These are phyloP conservation scores for Silene coronaria DNA, from an alignment of 179 eudicot genomes.

Conservation along the genomic window DNA sequence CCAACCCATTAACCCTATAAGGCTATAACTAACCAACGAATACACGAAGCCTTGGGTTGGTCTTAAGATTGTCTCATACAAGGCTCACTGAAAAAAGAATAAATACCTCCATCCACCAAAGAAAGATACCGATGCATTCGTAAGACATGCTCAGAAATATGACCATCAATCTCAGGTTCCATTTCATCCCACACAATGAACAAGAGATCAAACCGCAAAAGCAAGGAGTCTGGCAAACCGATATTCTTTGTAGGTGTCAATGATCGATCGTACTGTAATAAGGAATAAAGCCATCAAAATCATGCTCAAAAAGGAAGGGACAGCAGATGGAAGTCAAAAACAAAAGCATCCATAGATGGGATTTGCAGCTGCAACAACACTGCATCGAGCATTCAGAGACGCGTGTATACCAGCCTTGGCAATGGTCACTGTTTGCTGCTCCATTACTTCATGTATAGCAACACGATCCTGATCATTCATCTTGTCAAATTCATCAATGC, in stretches of 20 bases:
- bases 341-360: slow-evolving; percentile 57
- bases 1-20: too few species aligned
- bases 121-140: slow-evolving; percentile 95
- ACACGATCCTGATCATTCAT: slow-evolving; percentile 99
- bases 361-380: slow-evolving; percentile 99
- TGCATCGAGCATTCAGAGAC: slow-evolving; percentile 96
- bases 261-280: slow-evolving; percentile 88
- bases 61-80: too few species aligned
- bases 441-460: slow-evolving; percentile 99
- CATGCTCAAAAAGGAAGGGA: neutral
- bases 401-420: slow-evolving; percentile 99
- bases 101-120: slow-evolving; percentile 69
- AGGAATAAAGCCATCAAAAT: neutral
- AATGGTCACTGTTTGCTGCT: slow-evolving; percentile 99
- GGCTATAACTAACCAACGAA: too few species aligned
- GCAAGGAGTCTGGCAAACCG: slow-evolving; percentile 95
- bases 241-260: slow-evolving; percentile 96
- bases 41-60: too few species aligned
- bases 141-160: slow-evolving; percentile 90
- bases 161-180: slow-evolving; percentile 94
- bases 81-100: neutral
- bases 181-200: slow-evolving; percentile 98
- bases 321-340: neutral
- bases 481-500: slow-evolving; percentile 98
- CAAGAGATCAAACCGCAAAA: slow-evolving; percentile 92